Percentiles rank a stretch among this genome's conserved stretches.
Evolutionary conservation across 257 asterid genomes (phyloP).

Genomic region (Lycium ferocissimum): DNA sequence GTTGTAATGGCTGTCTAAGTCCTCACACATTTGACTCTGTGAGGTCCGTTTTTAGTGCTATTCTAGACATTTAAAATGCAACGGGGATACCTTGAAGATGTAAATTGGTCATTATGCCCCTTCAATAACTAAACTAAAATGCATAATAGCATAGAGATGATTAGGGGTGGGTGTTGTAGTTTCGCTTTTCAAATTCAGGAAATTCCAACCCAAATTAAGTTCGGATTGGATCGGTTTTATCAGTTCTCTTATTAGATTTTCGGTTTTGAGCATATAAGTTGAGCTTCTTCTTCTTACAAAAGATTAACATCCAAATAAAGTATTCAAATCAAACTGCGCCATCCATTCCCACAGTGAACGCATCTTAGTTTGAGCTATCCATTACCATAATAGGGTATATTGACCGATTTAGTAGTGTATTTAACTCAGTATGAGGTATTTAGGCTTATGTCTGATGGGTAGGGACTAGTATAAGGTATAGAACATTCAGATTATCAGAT

Average conservation of each 20-base stretch:
- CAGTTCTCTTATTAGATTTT: not conserved
- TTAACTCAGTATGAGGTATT: not conserved
- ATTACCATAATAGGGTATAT: not conserved
- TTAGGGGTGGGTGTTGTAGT: not conserved
- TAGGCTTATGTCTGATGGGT: not conserved
- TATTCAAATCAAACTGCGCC: not conserved
- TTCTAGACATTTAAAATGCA: slow-evolving; percentile 15
- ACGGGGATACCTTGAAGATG: not conserved
- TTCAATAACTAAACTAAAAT: slow-evolving; percentile 6
- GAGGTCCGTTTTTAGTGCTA: slow-evolving; percentile 1
- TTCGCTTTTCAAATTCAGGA: not conserved
- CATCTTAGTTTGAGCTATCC: not conserved
- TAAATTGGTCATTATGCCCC: not conserved
- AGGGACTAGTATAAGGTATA: not conserved
- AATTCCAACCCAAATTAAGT: not conserved
- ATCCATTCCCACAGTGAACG: not conserved
- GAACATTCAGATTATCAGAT: not conserved
- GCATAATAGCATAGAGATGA: slow-evolving; percentile 17
- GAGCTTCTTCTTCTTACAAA: not conserved
- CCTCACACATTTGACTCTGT: not conserved
- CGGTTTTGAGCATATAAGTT: not conserved
- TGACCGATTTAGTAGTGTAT: not conserved
- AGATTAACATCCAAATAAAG: not conserved
- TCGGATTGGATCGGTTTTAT: not conserved
- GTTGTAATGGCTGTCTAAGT: not conserved